These are phyloP conservation scores for Melampsora larici-populina DNA, from an alignment of 1,284 basidiomycete genomes.

Conservation along the genomic window DNA sequence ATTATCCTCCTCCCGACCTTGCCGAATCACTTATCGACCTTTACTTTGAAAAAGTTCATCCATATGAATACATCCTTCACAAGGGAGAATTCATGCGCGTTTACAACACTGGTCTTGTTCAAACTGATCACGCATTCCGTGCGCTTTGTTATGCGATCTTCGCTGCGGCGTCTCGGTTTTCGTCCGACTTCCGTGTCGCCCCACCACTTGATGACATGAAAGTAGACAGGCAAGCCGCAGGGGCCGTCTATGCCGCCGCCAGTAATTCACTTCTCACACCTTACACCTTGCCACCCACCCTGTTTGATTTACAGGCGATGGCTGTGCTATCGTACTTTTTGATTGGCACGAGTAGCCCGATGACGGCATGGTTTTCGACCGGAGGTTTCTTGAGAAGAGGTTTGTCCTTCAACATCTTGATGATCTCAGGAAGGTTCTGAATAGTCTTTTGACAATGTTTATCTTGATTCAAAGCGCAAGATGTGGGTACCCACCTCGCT, in stretches of 20 bases:
- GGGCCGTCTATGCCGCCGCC: background rate
- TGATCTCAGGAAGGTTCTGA: background rate
- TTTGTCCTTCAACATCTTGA: background rate
- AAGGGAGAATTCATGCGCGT: slow-evolving; percentile 3
- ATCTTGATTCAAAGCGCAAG: slow-evolving; percentile 14
- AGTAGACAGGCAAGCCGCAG: slow-evolving; percentile 1
- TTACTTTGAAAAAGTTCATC: slow-evolving; percentile 22
- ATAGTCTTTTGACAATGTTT: background rate
- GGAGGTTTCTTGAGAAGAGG: slow-evolving; percentile 4
- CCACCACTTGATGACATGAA: too few species aligned
- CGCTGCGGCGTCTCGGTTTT: slow-evolving; percentile 16
- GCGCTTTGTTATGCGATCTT: slow-evolving; percentile 34
- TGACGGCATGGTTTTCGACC: slow-evolving; percentile 19
- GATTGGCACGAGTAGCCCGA: slow-evolving; percentile 1
- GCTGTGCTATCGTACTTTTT: slow-evolving; percentile 1
- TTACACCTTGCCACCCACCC: background rate
- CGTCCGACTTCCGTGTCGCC: slow-evolving; percentile 8
- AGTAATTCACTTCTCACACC: background rate
- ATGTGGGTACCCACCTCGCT: slow-evolving; percentile 1
- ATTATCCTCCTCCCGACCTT: slow-evolving; percentile 9
- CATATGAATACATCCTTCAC: slow-evolving; percentile 6
- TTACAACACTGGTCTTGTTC: background rate
- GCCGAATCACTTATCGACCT: slow-evolving; percentile 4
- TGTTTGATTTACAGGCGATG: slow-evolving; percentile 32
- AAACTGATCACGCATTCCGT: slow-evolving; percentile 3